Conservation (phyloP, 2,329 filamentous ascomycete species). For the Daldinia eschscholtzii region DNA sequence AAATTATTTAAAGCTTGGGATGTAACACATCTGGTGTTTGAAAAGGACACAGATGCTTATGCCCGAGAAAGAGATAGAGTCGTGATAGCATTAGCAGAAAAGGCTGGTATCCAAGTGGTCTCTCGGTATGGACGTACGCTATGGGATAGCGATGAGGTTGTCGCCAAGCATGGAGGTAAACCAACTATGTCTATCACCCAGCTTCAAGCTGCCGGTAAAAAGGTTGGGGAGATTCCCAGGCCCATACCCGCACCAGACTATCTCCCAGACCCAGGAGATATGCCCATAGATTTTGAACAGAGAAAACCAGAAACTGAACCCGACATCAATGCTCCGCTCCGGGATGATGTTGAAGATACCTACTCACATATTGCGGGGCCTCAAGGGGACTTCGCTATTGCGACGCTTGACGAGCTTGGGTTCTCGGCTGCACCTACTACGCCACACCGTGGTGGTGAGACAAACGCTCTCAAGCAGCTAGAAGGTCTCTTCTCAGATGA, state of each 20-base stretch:
- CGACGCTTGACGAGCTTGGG: constrained; percentile 78
- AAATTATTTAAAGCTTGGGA: constrained; percentile 81
- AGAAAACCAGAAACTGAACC: constrained; percentile 61
- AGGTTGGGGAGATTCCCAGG: constrained; percentile 70
- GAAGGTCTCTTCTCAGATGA: constrained; percentile 70
- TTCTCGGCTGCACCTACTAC: constrained; percentile 73
- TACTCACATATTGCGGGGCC: constrained; percentile 75
- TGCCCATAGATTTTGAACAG: constrained; percentile 70
- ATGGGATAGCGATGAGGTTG: constrained; percentile 79
- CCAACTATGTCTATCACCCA: constrained; percentile 81
- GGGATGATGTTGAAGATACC: constrained; percentile 66
- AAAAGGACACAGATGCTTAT: constrained; percentile 83
- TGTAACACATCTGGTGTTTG: constrained; percentile 81
- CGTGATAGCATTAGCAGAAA: constrained; percentile 69
- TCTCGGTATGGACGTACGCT: constrained; percentile 74
- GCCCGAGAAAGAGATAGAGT: constrained; percentile 72
- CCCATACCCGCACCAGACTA: constrained; percentile 70
- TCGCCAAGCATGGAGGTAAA: constrained; percentile 73
- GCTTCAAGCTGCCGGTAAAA: constrained; percentile 72
- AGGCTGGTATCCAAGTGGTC: constrained; percentile 77
- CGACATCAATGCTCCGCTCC: constrained; percentile 71
- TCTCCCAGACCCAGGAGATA: constrained; percentile 75
- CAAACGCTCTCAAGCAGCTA: constrained; percentile 69
- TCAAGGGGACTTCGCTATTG: constrained; percentile 75
- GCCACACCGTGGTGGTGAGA: constrained; percentile 78